A percentile compares a stretch with the other conserved stretches of the same genome.
Evolutionary conservation across 2,329 filamentous ascomycete genomes (phyloP).

Genomic region (Bimuria novae-zelandiae): DNA sequence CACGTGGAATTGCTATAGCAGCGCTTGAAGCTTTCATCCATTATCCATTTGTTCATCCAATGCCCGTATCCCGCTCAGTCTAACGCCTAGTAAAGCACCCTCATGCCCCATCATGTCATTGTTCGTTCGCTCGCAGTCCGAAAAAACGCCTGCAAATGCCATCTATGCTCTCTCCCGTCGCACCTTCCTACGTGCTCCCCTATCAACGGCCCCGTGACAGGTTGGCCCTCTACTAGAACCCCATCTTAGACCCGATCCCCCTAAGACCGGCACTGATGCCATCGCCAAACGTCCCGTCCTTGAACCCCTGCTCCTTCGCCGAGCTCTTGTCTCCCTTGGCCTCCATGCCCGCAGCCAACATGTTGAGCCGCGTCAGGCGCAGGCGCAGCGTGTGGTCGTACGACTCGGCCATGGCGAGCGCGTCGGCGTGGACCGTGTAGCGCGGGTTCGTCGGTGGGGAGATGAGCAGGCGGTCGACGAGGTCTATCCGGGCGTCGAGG

Average conservation of each 20-base stretch:
- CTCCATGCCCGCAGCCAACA: conserved; percentile 76
- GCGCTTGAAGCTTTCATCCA: too few species aligned
- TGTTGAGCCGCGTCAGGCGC: conserved; percentile 76
- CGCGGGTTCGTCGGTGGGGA: conserved; percentile 71
- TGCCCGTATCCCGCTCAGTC: not conserved
- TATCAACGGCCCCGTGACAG: not conserved
- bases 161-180: not conserved
- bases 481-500: conserved; percentile 81
- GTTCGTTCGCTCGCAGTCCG: not conserved
- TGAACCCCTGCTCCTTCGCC: conserved; percentile 21
- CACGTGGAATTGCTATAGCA: too few species aligned
- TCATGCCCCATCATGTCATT: not conserved
- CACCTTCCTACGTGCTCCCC: not conserved
- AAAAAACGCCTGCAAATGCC: conserved; percentile 8
- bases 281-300: conserved; percentile 19
- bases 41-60: too few species aligned
- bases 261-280: conserved; percentile 33
- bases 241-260: conserved; percentile 36
- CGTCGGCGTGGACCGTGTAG: conserved; percentile 69
- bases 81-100: not conserved
- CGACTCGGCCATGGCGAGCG: conserved; percentile 68
- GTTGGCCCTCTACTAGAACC: conserved; percentile 25
- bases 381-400: conserved; percentile 78
- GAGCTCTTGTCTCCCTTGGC: conserved; percentile 48
- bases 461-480: conserved; percentile 78